Evolutionary conservation across 2,329 filamentous ascomycete species (phyloP).

Genomic region (Dactylonectria estremocensis): DNA sequence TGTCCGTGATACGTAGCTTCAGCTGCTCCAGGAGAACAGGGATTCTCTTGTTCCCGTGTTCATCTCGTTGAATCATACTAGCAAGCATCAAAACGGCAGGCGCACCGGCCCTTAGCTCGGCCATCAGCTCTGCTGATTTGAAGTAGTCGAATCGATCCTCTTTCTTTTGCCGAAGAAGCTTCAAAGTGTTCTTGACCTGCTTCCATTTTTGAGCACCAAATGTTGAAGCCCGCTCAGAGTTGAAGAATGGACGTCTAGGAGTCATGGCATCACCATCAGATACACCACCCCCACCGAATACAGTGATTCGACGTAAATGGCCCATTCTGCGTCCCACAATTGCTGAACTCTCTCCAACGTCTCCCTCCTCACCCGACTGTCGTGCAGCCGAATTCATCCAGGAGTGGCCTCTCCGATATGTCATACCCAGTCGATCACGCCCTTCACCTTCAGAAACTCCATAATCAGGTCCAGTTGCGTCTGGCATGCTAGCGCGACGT

Average conservation of each 20-base stretch:
- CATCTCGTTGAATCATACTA: constrained; percentile 97
- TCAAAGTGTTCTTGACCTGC: constrained; percentile 91
- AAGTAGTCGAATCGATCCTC: constrained; percentile 92
- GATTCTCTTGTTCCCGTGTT: constrained; percentile 95
- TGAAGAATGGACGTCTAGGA: constrained; percentile 71
- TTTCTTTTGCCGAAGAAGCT: constrained; percentile 83
- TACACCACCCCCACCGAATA: constrained; percentile 74
- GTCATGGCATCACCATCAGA: constrained; percentile 75
- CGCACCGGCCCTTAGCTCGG: constrained; percentile 91
- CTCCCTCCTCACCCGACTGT: constrained; percentile 63
- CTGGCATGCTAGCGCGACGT: constrained; percentile 77
- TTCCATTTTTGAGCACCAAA: constrained; percentile 90
- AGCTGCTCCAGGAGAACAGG: constrained; percentile 96
- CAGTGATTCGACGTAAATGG: constrained; percentile 77
- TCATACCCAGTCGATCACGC: constrained; percentile 69
- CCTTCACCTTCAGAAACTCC: constrained; percentile 84
- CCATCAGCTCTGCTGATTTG: constrained; percentile 97
- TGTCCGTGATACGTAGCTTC: constrained; percentile 89
- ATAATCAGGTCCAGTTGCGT: constrained; percentile 70
- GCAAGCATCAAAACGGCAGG: constrained; percentile 95
- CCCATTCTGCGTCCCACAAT: constrained; percentile 67
- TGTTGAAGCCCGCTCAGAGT: constrained; percentile 78
- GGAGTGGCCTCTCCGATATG: constrained; percentile 70
- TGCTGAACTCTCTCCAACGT: constrained; percentile 68
- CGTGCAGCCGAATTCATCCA: constrained; percentile 69